Evolutionary conservation across 2,329 filamentous ascomycete species (phyloP), one percentile per base, ranked within the genome.

Genomic region (Aspergillus nomiae): DNA sequence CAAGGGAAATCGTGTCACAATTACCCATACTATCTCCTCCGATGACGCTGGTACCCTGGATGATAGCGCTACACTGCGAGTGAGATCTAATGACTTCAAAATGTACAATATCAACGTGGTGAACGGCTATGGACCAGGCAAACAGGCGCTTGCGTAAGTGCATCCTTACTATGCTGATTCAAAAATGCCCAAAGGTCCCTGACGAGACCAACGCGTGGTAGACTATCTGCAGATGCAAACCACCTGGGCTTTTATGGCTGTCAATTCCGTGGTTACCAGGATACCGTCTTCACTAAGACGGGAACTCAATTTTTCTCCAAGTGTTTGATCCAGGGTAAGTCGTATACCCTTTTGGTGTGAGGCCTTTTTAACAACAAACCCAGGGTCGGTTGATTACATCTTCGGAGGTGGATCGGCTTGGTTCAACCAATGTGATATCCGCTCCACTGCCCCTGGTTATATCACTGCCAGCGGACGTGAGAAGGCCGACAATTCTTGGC

Each of bases 91-190:
- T 46, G 68, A 69, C 26, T 73, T 78, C 36, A 71, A 67, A 28
- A 70, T 78, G 67, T 76, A 78, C 43, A 78, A 77, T 32, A 70
- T 78, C 60, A 76, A 78, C 36, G 71, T 77, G n/a, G 69, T 60
- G n/a, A 78, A 78, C 61, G 71, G 72, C 1, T 77, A 73, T 46
- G 76, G 76, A 1, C 61, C 72, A 34, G 74, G 76, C 6, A 61
- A 70, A 2, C 75, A 78, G 51, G 76, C 76, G 30, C 73, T 77
- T 19, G 74, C 76, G 71, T 74, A 60, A 60, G 70, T 46, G 43
- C 1, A 24, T 14, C 11, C n/a, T 12, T 7, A 4, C 10, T 26
- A 10, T 21, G 2, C 16, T 28, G 19, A 12, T n/a, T 7, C 8
- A 24, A 14, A 51, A 14, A 6, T 24, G 3, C 11, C 46, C 3